Base-by-base conservation (phyloP, 768 basidiomycete genomes). In the Symmetrospora coprosmae region DNA sequence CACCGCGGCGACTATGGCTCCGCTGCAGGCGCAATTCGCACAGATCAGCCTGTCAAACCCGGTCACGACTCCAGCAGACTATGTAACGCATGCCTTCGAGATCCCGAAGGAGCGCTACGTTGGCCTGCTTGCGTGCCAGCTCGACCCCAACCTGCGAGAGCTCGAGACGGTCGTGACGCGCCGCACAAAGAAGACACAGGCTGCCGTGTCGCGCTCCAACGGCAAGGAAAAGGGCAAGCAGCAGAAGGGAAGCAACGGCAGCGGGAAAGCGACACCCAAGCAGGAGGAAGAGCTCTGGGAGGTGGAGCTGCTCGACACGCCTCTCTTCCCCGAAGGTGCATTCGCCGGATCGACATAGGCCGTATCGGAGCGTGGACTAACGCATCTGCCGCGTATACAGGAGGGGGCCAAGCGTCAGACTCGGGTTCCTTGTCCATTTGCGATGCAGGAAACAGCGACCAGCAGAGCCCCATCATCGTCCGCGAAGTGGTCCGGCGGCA, bases 401-500 rank as follows among this genome's bases (percentile, higher is more conserved):
- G 85, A 8, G 81, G 86, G 11, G 87, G 87, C 0, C 86, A 88
- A 64, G 83, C 84, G 0, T 81, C 81, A 0, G 87, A 88, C 67
- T 80, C 80, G 25, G 86, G 86, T 1, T 49, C 75, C 13, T 73
- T 86, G n/a, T n/a, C n/a, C n/a, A 30, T 72, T 72, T 25, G 75
- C 60, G 0, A 55, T 65, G 23, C 39, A 30, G 21, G 21, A 11
- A 0, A 2, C 19, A 4, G 43, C 21, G n/a, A n/a, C n/a, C n/a
- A n/a, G 23, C 16, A 76, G n/a, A 71, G 65, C 1, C 52, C 70
- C 11, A 82, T 81, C 79, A 73, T 77, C 14, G 82, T 88, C 17
- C 69, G 81, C 0, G 80, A 84, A 66, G 80, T 80, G 21, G 80
- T 82, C 67, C 75, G 86, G 49, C 77, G 80, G 35, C 84, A 85